Evolutionary conservation across 2,329 filamentous ascomycete genomes (phyloP).

Genomic region (Fusarium cicatricum): DNA sequence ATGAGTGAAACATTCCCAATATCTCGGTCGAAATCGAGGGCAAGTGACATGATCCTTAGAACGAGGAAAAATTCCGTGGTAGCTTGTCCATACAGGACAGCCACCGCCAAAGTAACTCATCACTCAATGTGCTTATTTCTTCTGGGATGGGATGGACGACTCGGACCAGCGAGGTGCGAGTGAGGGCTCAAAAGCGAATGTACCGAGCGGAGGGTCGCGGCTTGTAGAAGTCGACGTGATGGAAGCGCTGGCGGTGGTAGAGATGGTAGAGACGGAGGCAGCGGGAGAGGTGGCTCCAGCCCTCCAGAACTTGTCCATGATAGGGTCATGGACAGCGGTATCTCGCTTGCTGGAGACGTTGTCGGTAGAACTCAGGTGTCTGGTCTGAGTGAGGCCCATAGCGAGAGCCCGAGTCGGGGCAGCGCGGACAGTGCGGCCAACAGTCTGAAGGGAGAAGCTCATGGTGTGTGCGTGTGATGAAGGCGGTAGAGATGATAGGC

Average conservation of each 20-base stretch:
- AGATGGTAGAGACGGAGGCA: not conserved
- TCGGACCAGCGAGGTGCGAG: slow-evolving; percentile 36
- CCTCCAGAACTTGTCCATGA: slow-evolving; percentile 37
- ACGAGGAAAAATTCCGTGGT: not conserved
- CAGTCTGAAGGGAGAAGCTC: slow-evolving; percentile 35
- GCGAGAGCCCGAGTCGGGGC: slow-evolving; percentile 14
- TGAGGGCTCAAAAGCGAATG: slow-evolving; percentile 32
- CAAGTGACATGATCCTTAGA: not conserved
- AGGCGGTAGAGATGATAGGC: not conserved
- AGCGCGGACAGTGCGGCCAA: slow-evolving; percentile 27
- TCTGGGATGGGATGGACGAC: not conserved
- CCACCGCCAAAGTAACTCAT: not conserved
- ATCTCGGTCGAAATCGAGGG: not conserved
- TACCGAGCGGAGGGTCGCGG: slow-evolving; percentile 36
- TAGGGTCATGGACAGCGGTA: slow-evolving; percentile 30
- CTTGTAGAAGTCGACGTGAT: slow-evolving; percentile 7
- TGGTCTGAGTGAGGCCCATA: slow-evolving; percentile 21
- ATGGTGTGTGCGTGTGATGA: slow-evolving; percentile 14
- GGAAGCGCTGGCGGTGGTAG: slow-evolving; percentile 6
- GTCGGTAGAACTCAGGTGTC: slow-evolving; percentile 29
- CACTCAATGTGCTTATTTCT: not conserved
- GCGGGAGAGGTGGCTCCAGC: slow-evolving; percentile 11
- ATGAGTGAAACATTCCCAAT: not conserved
- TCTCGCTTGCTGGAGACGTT: slow-evolving; percentile 24
- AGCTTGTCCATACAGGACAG: not conserved